Percentiles rank a stretch among this genome's conserved stretches.
Conservation (phyloP, 805 yeast species). For the Candida ovalis region DNA sequence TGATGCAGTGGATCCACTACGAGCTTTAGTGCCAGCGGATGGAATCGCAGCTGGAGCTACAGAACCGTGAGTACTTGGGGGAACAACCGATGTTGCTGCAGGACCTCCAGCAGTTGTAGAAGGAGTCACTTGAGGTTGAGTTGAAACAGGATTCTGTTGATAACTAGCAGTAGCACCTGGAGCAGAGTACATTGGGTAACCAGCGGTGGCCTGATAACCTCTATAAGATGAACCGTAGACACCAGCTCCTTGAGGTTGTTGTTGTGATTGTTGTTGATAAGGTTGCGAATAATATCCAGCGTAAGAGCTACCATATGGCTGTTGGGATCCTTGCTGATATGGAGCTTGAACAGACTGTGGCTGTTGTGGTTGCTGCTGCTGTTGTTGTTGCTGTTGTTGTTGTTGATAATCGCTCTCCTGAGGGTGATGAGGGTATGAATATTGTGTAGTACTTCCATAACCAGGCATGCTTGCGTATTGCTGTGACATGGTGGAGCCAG, state of each 20-base stretch:
- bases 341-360: conserved; percentile 14
- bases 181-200: conserved; percentile 17
- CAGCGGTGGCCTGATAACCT: conserved; percentile 15
- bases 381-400: conserved; percentile 4
- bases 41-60: neutral
- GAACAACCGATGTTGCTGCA: conserved; percentile 6
- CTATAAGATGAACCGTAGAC: conserved; percentile 16
- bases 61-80: conserved; percentile 1
- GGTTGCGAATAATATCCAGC: conserved; percentile 17
- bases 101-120: conserved; percentile 11
- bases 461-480: conserved; percentile 1
- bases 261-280: conserved; percentile 17
- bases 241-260: conserved; percentile 8
- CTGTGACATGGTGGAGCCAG: conserved; percentile 2
- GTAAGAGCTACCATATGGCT: conserved; percentile 15
- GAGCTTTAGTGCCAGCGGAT: conserved; percentile 1
- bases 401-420: conserved; percentile 19
- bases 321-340: conserved; percentile 16
- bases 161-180: conserved; percentile 3
- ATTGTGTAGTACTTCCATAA: conserved; percentile 14
- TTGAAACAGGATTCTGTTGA: neutral
- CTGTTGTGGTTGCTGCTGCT: conserved; percentile 7
- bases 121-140: neutral
- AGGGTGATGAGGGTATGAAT: conserved; percentile 19
- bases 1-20: neutral